Percentiles rank a stretch among this genome's conserved stretches.
Conservation (phyloP, 805 yeast genomes). For the Myxozyma neotropica region DNA sequence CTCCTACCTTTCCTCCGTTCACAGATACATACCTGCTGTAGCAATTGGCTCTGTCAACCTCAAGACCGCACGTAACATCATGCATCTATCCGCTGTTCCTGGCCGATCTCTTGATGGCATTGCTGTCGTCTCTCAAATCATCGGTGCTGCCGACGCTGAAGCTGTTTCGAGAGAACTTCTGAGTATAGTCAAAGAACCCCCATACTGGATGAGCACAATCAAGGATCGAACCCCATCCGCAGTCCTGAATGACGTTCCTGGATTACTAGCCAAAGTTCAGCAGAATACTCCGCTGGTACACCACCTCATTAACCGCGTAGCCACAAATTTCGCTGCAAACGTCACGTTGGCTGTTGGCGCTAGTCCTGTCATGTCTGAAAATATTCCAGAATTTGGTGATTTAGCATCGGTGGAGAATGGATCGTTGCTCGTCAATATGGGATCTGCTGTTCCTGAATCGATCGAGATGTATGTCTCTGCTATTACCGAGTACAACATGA, state of each 20-base stretch:
- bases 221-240: constrained; percentile 15
- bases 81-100: constrained; percentile 50
- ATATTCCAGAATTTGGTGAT: constrained; percentile 65
- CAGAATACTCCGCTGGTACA: constrained; percentile 66
- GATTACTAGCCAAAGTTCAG: constrained; percentile 38
- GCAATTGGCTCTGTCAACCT: constrained; percentile 80
- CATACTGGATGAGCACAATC: constrained; percentile 32
- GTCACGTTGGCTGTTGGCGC: constrained; percentile 81
- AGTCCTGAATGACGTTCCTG: constrained; percentile 33
- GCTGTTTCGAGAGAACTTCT: constrained; percentile 51
- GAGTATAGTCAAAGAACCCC: constrained; percentile 40
- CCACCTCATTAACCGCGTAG: constrained; percentile 88
- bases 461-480: constrained; percentile 55
- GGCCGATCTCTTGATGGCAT: constrained; percentile 70
- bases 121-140: constrained; percentile 84
- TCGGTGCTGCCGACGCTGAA: constrained; percentile 62
- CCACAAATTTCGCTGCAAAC: constrained; percentile 84
- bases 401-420: constrained; percentile 58
- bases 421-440: constrained; percentile 70
- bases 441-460: constrained; percentile 57
- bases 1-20: constrained; percentile 29
- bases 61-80: constrained; percentile 59
- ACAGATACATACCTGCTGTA: constrained; percentile 54
- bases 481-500: constrained; percentile 57
- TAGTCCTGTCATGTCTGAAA: constrained; percentile 87